Percentiles rank a stretch among this genome's conserved stretches.
Conservation (phyloP, 2,329 filamentous ascomycete species). For the Atkinsonella texensis region DNA sequence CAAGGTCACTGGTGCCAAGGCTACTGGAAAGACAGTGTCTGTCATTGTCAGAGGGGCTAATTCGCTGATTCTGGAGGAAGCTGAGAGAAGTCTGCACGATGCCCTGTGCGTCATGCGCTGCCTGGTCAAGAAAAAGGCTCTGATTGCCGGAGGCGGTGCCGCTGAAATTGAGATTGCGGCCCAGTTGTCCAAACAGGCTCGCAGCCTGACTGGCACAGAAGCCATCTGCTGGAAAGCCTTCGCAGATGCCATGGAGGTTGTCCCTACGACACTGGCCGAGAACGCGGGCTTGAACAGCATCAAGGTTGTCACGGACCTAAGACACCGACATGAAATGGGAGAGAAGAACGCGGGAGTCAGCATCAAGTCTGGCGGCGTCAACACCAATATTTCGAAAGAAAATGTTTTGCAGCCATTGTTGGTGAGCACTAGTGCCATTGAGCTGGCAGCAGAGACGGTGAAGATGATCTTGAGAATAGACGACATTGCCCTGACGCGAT, state of each 20-base stretch:
- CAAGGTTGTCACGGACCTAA: constrained; percentile 92
- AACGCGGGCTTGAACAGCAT: constrained; percentile 97
- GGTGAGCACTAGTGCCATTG: constrained; percentile 94
- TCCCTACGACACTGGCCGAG: constrained; percentile 92
- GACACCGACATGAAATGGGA: constrained; percentile 87
- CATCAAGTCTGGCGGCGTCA: constrained; percentile 95
- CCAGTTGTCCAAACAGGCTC: constrained; percentile 68
- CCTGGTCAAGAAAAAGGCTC: constrained; percentile 98
- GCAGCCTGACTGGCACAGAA: constrained; percentile 79
- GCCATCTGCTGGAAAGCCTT: constrained; percentile 99
- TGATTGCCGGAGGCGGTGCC: constrained; percentile 92
- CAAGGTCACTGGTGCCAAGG: constrained; percentile 86
- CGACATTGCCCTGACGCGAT: constrained; percentile 53
- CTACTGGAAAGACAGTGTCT: constrained; percentile 76
- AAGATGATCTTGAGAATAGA: constrained; percentile 76
- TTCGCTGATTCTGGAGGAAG: constrained; percentile 87
- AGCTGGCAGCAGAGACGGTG: constrained; percentile 93
- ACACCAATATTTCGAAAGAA: constrained; percentile 92
- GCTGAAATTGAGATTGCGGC: constrained; percentile 95
- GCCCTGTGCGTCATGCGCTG: constrained; percentile 96
- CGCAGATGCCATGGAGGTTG: constrained; percentile 92
- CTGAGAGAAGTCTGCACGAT: constrained; percentile 91
- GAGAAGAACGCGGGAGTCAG: constrained; percentile 95
- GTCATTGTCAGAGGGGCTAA: constrained; percentile 94
- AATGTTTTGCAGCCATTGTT: constrained; percentile 92